Percentiles rank a stretch among this genome's conserved stretches.
phyloP scores from a whole-genome alignment of 352 stramenopile species.

The Pythium inflatum region DNA sequence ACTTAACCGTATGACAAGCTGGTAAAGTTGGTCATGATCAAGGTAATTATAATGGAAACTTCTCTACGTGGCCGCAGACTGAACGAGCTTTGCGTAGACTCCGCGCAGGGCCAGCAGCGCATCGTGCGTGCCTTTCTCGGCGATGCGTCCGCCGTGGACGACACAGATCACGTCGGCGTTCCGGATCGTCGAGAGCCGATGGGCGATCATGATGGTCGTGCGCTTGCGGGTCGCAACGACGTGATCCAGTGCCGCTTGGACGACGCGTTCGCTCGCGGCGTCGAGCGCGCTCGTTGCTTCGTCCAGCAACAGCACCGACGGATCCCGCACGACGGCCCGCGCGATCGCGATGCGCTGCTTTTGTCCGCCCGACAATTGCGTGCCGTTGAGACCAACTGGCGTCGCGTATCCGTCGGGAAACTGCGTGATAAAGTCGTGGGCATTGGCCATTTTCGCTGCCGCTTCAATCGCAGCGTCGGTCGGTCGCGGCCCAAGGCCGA shows the following conservation, averaged over 20 bases:
- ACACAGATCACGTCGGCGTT: conserved; percentile 95
- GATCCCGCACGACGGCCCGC: conserved; percentile 40
- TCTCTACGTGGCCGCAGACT: not conserved
- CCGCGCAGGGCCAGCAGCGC: conserved; percentile 68
- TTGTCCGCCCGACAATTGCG: conserved; percentile 75
- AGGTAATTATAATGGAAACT: too few species aligned
- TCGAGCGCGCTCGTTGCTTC: conserved; percentile 90
- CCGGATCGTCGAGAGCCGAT: conserved; percentile 92
- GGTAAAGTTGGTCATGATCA: too few species aligned
- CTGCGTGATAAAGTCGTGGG: conserved; percentile 17
- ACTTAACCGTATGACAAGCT: too few species aligned
- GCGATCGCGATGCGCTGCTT: conserved; percentile 91
- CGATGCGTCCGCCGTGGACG: conserved; percentile 88
- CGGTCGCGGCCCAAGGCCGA: not conserved
- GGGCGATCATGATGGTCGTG: conserved; percentile 93
- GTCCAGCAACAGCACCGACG: conserved; percentile 87
- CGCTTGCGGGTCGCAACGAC: conserved; percentile 49
- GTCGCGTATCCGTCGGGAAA: conserved; percentile 20
- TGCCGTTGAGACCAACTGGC: conserved; percentile 36
- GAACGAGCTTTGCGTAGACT: conserved; percentile 15
- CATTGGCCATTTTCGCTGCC: conserved; percentile 7
- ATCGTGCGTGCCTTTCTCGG: conserved; percentile 91
- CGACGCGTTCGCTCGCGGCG: conserved; percentile 73
- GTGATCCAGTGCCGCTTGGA: conserved; percentile 76
- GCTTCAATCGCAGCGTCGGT: conserved; percentile 1